phyloP scores from a whole-genome alignment of 768 basidiomycete species.

The Pulveroboletus sp. region DNA sequence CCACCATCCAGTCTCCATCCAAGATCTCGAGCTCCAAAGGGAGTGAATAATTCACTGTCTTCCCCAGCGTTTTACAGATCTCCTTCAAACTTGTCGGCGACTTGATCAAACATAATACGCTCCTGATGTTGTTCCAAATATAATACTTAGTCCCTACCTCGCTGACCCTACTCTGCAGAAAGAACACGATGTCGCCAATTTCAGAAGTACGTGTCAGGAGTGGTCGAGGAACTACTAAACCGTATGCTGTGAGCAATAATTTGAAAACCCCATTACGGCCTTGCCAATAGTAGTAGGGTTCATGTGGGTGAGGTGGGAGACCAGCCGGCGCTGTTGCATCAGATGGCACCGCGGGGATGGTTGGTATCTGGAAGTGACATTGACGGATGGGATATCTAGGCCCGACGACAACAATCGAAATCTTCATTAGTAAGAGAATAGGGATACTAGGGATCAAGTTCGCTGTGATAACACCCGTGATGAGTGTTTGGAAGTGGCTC shows the following conservation, averaged over 20 bases:
- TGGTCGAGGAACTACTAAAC: not conserved
- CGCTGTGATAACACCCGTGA: too few species aligned
- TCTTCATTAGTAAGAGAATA: too few species aligned
- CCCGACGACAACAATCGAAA: too few species aligned
- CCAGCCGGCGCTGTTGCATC: too few species aligned
- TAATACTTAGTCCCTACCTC: not conserved
- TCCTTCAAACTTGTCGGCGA: not conserved
- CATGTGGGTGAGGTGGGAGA: not conserved
- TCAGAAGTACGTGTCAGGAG: not conserved
- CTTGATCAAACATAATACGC: not conserved
- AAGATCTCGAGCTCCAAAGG: not conserved
- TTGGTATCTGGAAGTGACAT: too few species aligned
- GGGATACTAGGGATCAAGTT: too few species aligned
- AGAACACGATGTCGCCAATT: not conserved
- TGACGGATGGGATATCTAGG: too few species aligned
- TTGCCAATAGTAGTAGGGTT: not conserved
- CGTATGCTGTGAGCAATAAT: not conserved
- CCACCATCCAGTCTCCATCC: not conserved
- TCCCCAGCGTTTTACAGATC: not conserved
- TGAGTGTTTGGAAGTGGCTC: too few species aligned
- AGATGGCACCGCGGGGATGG: too few species aligned
- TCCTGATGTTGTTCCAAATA: not conserved
- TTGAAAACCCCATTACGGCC: not conserved
- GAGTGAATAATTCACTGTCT: not conserved
- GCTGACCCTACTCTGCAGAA: not conserved